These are phyloP conservation scores for Eutrema heterophyllum DNA, from an alignment of 345 rosid species.

Conservation along the genomic window DNA sequence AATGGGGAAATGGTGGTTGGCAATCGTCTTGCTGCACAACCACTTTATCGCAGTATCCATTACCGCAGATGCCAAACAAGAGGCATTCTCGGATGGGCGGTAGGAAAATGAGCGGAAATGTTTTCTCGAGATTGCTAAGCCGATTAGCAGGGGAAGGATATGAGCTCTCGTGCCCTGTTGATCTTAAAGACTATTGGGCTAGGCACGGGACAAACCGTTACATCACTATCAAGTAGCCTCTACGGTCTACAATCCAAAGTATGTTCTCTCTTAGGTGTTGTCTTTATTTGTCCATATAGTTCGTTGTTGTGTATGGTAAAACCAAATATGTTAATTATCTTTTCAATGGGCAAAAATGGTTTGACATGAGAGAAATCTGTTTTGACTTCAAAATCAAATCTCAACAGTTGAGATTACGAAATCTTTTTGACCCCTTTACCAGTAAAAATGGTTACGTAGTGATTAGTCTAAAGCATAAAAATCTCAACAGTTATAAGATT, in stretches of 20 bases:
- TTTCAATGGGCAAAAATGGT: not conserved
- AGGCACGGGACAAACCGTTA: slow-evolving; percentile 94
- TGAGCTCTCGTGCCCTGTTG: slow-evolving; percentile 61
- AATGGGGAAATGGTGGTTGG: slow-evolving; percentile 99
- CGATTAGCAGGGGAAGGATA: slow-evolving; percentile 72
- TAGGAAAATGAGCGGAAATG: slow-evolving; percentile 91
- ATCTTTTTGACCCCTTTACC: not conserved
- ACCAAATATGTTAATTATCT: not conserved
- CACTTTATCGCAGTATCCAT: slow-evolving; percentile 68
- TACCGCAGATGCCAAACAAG: slow-evolving; percentile 89
- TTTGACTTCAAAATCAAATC: not conserved
- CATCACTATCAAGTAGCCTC: slow-evolving; percentile 80
- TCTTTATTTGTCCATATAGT: not conserved
- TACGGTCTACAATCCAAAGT: not conserved
- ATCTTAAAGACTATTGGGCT: slow-evolving; percentile 93
- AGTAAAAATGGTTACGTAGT: not conserved
- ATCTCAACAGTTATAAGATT: not conserved
- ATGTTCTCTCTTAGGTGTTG: not conserved
- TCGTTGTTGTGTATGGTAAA: slow-evolving; percentile 13
- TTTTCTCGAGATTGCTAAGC: slow-evolving; percentile 66
- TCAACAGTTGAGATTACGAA: not conserved
- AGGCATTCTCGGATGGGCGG: slow-evolving; percentile 88
- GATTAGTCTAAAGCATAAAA: not conserved
- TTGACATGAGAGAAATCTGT: not conserved
- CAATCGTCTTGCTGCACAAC: slow-evolving; percentile 98